A percentile compares a stretch with the other conserved stretches of the same genome.
Evolutionary conservation across 2,329 filamentous ascomycete genomes (phyloP).

Genomic region (Fusarium siculi): DNA sequence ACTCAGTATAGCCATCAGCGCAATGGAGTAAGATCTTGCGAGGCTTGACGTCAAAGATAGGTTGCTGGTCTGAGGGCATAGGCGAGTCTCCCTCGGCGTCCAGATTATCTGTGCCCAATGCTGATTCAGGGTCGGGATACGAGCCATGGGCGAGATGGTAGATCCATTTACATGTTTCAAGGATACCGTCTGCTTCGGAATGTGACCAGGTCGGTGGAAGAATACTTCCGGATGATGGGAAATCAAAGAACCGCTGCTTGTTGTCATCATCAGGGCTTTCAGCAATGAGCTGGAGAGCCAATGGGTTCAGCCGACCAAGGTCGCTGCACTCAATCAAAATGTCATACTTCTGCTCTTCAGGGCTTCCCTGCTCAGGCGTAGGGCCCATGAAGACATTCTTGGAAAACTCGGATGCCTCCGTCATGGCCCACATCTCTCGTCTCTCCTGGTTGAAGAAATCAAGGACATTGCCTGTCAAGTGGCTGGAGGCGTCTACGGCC

Average conservation of each 20-base stretch:
- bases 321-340: constrained; percentile 91
- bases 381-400: constrained; percentile 91
- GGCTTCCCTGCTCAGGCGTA: constrained; percentile 75
- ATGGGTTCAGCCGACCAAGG: constrained; percentile 78
- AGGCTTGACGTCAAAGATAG: constrained; percentile 49
- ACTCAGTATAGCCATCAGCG: constrained; percentile 95
- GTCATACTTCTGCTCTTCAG: constrained; percentile 75
- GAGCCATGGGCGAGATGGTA: constrained; percentile 81
- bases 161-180: constrained; percentile 91
- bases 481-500: constrained; percentile 76
- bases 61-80: constrained; percentile 38
- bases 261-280: constrained; percentile 61
- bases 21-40: constrained; percentile 90
- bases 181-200: constrained; percentile 81
- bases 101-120: constrained; percentile 46
- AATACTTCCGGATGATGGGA: constrained; percentile 94
- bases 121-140: constrained; percentile 50
- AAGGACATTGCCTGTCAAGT: constrained; percentile 79
- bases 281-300: constrained; percentile 71
- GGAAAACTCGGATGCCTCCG: constrained; percentile 86
- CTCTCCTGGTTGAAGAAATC: constrained; percentile 93
- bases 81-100: constrained; percentile 47
- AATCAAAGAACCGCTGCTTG: constrained; percentile 65
- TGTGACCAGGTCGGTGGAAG: constrained; percentile 86
- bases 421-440: constrained; percentile 93